Percentiles rank a stretch among this genome's conserved stretches.
Conservation (phyloP, 805 yeast species). For the Schizosaccharomyces octosporus region DNA sequence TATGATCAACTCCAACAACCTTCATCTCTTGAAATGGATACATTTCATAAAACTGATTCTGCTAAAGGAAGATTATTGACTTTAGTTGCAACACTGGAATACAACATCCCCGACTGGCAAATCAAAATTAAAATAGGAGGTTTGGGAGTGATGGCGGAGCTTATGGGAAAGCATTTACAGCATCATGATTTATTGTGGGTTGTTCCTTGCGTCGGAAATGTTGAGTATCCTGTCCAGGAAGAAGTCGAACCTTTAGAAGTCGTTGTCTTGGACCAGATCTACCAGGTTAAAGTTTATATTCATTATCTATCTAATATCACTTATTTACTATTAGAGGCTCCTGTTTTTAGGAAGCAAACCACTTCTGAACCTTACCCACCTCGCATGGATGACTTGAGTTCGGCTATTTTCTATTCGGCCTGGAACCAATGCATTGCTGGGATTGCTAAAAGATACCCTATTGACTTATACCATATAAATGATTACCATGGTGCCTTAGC, state of each 20-base stretch:
- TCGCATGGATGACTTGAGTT: constrained; percentile 1
- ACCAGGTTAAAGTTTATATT: not conserved
- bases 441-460: not conserved
- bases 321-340: constrained; percentile 1
- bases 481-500: constrained; percentile 2
- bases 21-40: not conserved
- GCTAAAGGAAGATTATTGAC: too few species aligned
- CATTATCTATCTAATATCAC: not conserved
- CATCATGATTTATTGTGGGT: constrained; percentile 1
- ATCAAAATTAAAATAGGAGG: constrained; percentile 1
- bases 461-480: not conserved
- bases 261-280: not conserved
- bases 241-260: not conserved
- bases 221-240: not conserved
- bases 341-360: constrained; percentile 1
- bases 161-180: not conserved
- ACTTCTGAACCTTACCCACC: constrained; percentile 1
- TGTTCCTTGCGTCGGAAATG: constrained; percentile 1
- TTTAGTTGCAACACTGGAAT: not conserved
- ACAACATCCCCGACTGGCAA: not conserved
- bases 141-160: constrained; percentile 1
- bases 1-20: not conserved
- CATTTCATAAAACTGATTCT: not conserved
- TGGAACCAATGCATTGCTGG: constrained; percentile 3
- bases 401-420: constrained; percentile 2